These are phyloP conservation scores for Pezizomycotina sp. DNA, from an alignment of 2,329 filamentous ascomycete species.

Conservation along the genomic window DNA sequence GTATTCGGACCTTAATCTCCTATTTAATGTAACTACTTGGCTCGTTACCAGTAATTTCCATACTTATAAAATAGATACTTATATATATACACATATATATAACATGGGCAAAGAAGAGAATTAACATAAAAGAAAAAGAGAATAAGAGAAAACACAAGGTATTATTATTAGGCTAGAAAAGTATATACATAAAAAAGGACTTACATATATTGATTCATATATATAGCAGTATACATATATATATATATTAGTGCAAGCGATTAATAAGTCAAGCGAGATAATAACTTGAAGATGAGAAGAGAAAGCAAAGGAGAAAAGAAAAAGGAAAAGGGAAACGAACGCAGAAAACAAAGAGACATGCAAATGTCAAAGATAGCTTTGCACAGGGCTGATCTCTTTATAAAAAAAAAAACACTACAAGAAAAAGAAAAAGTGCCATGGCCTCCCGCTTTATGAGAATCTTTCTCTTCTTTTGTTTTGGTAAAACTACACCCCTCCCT, in stretches of 20 bases:
- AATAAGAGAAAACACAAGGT: constrained; percentile 1
- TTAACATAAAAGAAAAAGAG: constrained; percentile 13
- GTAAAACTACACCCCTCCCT: constrained; percentile 11
- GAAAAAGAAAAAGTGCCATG: neutral
- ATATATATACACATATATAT: constrained; percentile 7
- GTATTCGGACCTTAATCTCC: constrained; percentile 5
- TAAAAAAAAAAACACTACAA: neutral
- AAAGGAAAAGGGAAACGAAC: neutral
- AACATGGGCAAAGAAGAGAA: constrained; percentile 13
- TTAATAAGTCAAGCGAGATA: neutral
- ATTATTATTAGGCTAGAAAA: constrained; percentile 1
- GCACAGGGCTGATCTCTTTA: neutral
- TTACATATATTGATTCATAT: constrained; percentile 3
- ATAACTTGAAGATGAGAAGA: constrained; percentile 1
- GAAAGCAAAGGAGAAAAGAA: constrained; percentile 1
- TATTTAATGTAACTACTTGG: neutral
- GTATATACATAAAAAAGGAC: constrained; percentile 14
- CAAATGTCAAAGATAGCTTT: constrained; percentile 1
- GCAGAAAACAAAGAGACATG: neutral
- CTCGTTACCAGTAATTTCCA: constrained; percentile 1
- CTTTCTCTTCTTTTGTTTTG: neutral
- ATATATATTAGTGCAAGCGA: constrained; percentile 1
- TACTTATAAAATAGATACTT: constrained; percentile 1
- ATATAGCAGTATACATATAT: neutral
- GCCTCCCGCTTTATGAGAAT: neutral